phyloP scores from a whole-genome alignment of 2,329 filamentous ascomycete species.

The Paecilomyces variotii region DNA sequence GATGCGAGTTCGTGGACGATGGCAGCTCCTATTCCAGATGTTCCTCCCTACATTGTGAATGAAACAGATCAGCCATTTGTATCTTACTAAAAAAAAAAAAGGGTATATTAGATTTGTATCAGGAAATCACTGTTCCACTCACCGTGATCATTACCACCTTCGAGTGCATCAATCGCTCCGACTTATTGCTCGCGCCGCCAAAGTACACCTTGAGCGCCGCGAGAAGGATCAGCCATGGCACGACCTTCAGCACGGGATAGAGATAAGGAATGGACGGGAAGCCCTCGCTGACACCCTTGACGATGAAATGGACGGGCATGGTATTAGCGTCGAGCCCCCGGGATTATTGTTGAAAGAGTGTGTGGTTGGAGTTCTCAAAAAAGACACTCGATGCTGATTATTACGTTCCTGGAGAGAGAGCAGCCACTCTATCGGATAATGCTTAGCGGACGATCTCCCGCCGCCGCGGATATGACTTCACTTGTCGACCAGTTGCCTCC shows the following conservation, averaged over 20 bases:
- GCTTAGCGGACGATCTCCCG: slow-evolving; percentile 16
- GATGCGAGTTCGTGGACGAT: slow-evolving; percentile 66
- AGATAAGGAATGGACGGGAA: slow-evolving; percentile 46
- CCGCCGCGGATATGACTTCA: slow-evolving; percentile 1
- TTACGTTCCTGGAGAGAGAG: neutral
- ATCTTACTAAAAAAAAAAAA: slow-evolving; percentile 9
- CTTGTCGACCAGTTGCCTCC: neutral
- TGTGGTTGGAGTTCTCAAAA: neutral
- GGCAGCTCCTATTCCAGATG: slow-evolving; percentile 79
- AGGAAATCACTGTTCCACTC: slow-evolving; percentile 15
- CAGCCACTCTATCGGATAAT: neutral
- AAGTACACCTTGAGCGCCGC: slow-evolving; percentile 65
- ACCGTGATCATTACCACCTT: slow-evolving; percentile 90
- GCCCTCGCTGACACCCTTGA: slow-evolving; percentile 48
- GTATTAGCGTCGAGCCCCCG: slow-evolving; percentile 7
- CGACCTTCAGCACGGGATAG: slow-evolving; percentile 44
- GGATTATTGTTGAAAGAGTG: neutral
- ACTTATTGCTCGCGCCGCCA: slow-evolving; percentile 62
- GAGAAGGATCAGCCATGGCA: slow-evolving; percentile 45
- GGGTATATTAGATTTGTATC: neutral
- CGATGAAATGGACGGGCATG: slow-evolving; percentile 57
- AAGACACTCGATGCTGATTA: neutral
- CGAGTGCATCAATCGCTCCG: slow-evolving; percentile 81
- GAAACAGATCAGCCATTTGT: neutral
- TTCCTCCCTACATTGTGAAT: slow-evolving; percentile 57